Evolutionary conservation across 257 asterid genomes (phyloP), one percentile per base, ranked within the genome.

Genomic region (Solanum chmielewskii): DNA sequence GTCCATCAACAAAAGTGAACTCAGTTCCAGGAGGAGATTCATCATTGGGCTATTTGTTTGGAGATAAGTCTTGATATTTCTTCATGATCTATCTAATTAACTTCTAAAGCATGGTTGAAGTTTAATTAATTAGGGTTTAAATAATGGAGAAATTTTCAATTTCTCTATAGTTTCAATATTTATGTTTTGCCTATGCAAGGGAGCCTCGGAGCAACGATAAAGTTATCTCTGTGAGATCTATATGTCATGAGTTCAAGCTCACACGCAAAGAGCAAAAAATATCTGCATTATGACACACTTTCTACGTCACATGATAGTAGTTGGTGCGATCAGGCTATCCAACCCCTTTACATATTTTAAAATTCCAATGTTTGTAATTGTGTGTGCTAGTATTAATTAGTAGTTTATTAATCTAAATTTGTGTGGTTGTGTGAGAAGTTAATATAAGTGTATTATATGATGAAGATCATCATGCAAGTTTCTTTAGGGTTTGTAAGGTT

Each of bases 21-120:
- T 92, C 92, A 11, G 92, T 87, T 80, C 95, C 96, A 12, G 96
- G 96, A 73, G 95, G 95, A 84, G 93, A 91, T 86, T 93, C 96
- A 56, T 91, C 95, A 5, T 93, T 93, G 20, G 96, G 94, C 15
- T 93, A 92, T 90, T 84, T 93, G 87, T 93, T 93, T 85, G 93
- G 94, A 83, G 95, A 93, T 71, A 91, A 93, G 88, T 87, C 87
- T 41, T 86, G 89, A 88, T 4, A 71, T 60, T 20, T 76, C 35
- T 47, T 80, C 68, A 47, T 80, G 69, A 80, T 27, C 42, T 27
- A 78, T 45, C 42, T 27, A 78, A 52, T 52, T 52, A 52, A 78
- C 64, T 75, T 78, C 27, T 39, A 21, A 21, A 49, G 42, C 23
- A 37, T 83, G 45, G 49, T 0, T 35, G 60, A 77, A 80, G 85